phyloP scores from a whole-genome alignment of 768 basidiomycete genomes.

The Pleurotus sapidus region DNA sequence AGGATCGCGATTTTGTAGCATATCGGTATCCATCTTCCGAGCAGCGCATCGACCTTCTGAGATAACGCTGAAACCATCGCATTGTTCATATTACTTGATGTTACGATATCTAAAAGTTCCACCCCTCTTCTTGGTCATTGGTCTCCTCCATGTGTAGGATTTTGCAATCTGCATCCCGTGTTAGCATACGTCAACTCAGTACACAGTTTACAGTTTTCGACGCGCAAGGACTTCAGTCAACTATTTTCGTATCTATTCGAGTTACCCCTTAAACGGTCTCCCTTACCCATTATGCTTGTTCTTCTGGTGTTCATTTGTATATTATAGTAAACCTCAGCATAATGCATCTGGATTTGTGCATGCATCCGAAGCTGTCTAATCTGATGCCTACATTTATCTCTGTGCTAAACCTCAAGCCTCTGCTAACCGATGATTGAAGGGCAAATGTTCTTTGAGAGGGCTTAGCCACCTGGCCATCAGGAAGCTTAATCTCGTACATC shows the following conservation, averaged over 20 bases:
- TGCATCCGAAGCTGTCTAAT: neutral
- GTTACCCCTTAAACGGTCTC: no score
- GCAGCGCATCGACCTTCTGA: slow-evolving; percentile 62
- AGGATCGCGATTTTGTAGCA: slow-evolving; percentile 81
- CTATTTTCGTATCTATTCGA: neutral
- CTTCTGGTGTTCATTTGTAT: slow-evolving; percentile 1
- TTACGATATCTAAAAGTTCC: neutral
- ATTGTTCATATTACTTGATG: neutral
- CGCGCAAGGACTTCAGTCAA: neutral
- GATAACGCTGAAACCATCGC: slow-evolving; percentile 20
- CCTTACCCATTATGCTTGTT: neutral
- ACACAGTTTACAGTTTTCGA: neutral
- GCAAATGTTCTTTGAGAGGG: slow-evolving; percentile 9
- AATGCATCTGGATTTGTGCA: neutral
- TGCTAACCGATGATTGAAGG: no score
- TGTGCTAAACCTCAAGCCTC: no score
- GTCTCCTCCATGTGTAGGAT: neutral
- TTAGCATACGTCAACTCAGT: neutral
- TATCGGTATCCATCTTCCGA: slow-evolving; percentile 84
- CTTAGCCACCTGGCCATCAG: slow-evolving; percentile 15
- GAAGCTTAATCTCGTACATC: neutral
- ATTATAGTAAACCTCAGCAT: neutral
- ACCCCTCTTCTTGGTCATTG: neutral
- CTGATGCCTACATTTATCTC: no score
- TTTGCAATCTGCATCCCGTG: neutral